A percentile compares a stretch with the other conserved stretches of the same genome.
Evolutionary conservation across 1,284 basidiomycete genomes (phyloP).

Genomic region (Leccinum holopus): DNA sequence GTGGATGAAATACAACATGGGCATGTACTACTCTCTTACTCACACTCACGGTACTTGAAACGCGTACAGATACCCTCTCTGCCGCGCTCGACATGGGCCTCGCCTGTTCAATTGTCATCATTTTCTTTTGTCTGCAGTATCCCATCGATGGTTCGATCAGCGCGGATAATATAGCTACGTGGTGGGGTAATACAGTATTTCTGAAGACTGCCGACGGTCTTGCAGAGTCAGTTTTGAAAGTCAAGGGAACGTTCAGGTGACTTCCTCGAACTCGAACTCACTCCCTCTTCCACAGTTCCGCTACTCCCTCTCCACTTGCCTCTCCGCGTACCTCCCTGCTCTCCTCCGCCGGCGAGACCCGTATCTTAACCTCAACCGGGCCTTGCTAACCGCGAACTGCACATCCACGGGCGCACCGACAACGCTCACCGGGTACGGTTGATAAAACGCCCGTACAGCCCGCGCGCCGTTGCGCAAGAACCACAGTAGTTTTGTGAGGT

Average conservation of each 20-base stretch:
- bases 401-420: no score
- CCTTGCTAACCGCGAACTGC: no score
- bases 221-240: constrained; percentile 27
- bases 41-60: background rate
- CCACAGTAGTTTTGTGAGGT: no score
- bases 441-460: no score
- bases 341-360: no score
- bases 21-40: background rate
- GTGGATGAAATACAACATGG: constrained; percentile 55
- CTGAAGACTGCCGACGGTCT: constrained; percentile 41
- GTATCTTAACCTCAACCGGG: no score
- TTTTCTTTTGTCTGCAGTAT: constrained; percentile 51
- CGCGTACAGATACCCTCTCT: constrained; percentile 43
- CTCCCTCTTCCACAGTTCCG: no score
- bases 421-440: no score
- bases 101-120: constrained; percentile 42
- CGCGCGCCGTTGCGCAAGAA: no score
- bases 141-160: constrained; percentile 46
- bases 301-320: no score
- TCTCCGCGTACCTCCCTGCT: no score
- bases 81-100: constrained; percentile 51
- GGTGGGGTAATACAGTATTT: constrained; percentile 57
- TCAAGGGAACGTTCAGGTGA: constrained; percentile 30
- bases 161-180: constrained; percentile 38
- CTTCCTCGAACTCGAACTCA: constrained; percentile 1